Percentiles rank a stretch among this genome's conserved stretches.
These are phyloP conservation scores for Typha latifolia DNA, from an alignment of 176 grass and related monocot species.

Conservation along the genomic window DNA sequence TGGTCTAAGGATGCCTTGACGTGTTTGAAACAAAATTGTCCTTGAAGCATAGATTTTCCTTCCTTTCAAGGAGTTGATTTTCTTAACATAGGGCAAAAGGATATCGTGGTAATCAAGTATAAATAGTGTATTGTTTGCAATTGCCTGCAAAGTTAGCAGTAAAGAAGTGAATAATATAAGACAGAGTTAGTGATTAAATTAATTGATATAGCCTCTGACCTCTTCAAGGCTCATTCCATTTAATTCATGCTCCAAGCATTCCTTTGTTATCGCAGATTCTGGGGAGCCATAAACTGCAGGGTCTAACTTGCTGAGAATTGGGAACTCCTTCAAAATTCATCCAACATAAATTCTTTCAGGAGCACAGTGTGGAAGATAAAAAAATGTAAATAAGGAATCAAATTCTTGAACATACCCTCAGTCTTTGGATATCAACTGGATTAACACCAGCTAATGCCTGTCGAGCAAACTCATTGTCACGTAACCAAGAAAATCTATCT, in stretches of 20 bases:
- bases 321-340: slow-evolving; percentile 19
- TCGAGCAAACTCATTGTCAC: slow-evolving; percentile 27
- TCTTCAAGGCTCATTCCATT: slow-evolving; percentile 26
- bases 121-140: slow-evolving; percentile 48
- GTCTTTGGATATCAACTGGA: slow-evolving; percentile 23
- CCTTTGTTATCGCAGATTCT: slow-evolving; percentile 24
- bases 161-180: neutral
- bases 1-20: slow-evolving; percentile 32
- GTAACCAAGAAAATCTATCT: slow-evolving; percentile 30
- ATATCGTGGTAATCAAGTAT: slow-evolving; percentile 75
- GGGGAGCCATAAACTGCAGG: slow-evolving; percentile 15
- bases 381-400: neutral
- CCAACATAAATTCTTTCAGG: neutral
- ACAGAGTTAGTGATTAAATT: neutral
- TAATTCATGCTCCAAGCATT: slow-evolving; percentile 25
- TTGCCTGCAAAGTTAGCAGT: slow-evolving; percentile 20
- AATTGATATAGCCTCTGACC: neutral
- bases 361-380: neutral
- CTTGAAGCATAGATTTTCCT: slow-evolving; percentile 54
- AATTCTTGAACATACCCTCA: slow-evolving; percentile 6
- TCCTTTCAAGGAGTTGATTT: slow-evolving; percentile 27
- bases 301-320: slow-evolving; percentile 21
- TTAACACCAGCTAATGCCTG: slow-evolving; percentile 24
- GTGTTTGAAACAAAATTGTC: slow-evolving; percentile 49
- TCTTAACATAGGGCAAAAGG: slow-evolving; percentile 48